A percentile compares a stretch with the other conserved stretches of the same genome.
Conservation (phyloP, 345 rosid genomes). For the Eucalyptus shirleyi region DNA sequence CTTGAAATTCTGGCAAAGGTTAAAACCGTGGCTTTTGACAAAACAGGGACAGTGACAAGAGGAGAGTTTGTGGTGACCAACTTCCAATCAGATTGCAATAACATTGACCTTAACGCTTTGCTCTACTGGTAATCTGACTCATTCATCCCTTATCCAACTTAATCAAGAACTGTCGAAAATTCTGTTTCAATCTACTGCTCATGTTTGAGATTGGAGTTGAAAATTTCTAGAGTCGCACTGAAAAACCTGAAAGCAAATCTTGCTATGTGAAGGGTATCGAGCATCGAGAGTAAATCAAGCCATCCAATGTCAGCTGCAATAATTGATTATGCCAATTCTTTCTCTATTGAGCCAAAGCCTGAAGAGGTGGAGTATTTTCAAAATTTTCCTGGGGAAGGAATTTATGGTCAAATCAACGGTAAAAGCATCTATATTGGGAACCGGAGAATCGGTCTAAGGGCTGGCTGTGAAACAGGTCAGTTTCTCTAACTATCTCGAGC, state of each 20-base stretch:
- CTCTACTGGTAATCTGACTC: conserved; percentile 39
- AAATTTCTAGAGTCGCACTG: background rate
- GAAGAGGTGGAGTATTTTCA: conserved; percentile 49
- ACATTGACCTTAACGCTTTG: conserved; percentile 25
- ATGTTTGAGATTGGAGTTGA: background rate
- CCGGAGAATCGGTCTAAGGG: conserved; percentile 43
- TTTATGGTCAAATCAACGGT: conserved; percentile 52
- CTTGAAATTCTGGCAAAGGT: conserved; percentile 70
- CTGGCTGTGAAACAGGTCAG: conserved; percentile 40
- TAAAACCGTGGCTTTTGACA: conserved; percentile 67
- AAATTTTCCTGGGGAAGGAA: conserved; percentile 81
- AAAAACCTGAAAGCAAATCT: background rate
- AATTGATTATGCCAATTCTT: conserved; percentile 41
- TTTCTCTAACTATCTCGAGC: background rate
- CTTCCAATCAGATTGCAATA: conserved; percentile 28
- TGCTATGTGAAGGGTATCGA: conserved; percentile 47
- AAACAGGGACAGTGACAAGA: conserved; percentile 77
- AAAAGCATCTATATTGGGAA: conserved; percentile 50
- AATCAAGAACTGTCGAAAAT: background rate
- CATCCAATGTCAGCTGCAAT: conserved; percentile 88
- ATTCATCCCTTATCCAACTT: background rate
- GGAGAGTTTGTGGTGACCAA: conserved; percentile 69
- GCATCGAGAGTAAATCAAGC: conserved; percentile 73
- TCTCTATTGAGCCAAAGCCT: conserved; percentile 52
- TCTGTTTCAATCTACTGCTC: background rate